A percentile compares a stretch with the other conserved stretches of the same genome.
Conservation (phyloP, 768 basidiomycete species). For the Mrakia frigida region DNA sequence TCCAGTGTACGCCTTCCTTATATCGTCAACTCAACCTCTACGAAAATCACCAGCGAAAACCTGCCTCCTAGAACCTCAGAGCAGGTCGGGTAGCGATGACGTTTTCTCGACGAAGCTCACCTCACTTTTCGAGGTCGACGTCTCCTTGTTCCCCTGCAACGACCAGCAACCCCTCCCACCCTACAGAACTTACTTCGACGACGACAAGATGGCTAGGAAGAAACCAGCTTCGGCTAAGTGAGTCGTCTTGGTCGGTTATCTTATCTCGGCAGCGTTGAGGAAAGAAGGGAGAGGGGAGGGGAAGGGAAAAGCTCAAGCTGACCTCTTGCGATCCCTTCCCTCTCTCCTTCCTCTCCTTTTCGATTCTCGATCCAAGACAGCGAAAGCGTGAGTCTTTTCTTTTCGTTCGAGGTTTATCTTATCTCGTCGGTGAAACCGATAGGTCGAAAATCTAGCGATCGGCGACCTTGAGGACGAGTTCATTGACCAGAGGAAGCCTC, state of each 20-base stretch:
- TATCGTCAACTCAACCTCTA: too few species aligned
- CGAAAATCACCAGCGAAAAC: background rate
- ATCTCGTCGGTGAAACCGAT: too few species aligned
- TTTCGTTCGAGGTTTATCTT: background rate
- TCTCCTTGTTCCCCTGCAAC: background rate
- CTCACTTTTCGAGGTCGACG: background rate
- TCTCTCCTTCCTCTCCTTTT: background rate
- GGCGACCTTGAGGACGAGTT: too few species aligned
- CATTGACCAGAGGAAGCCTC: too few species aligned
- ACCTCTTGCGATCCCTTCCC: background rate
- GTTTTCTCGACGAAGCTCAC: background rate
- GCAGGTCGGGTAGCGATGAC: background rate
- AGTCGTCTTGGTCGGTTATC: background rate
- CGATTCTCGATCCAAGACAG: slow-evolving; percentile 1
- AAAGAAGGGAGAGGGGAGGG: background rate
- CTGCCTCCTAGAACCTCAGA: background rate
- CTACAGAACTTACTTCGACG: too few species aligned
- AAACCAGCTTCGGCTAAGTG: slow-evolving; percentile 8
- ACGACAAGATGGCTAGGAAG: background rate
- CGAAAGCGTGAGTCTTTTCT: slow-evolving; percentile 5
- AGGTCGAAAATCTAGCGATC: too few species aligned
- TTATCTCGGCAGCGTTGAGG: background rate
- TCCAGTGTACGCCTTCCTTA: too few species aligned
- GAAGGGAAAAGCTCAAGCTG: background rate
- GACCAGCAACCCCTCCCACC: background rate